Base-by-base conservation (phyloP, 305 asterid species). In the Solanum aculeatissimum region DNA sequence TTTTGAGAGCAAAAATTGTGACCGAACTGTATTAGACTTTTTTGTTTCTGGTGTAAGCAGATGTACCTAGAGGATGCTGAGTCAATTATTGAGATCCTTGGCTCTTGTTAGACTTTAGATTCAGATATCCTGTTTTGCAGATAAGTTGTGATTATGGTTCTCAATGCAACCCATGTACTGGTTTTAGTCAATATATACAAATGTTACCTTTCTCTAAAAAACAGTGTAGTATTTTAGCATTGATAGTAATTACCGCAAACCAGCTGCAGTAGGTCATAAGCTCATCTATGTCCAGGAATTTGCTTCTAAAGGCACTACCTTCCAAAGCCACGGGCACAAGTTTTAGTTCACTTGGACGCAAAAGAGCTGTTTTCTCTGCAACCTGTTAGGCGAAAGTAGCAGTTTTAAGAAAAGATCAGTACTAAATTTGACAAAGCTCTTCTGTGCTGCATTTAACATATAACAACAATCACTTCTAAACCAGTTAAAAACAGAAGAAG, bases 191-290 rank as follows among this genome's bases (percentile, higher is more conserved):
- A 57, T 57, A 21, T 29, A 57, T 57, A 57, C 29, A 57, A 57
- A n/a, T n/a, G 29, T 18, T 57, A 57, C 65, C 65, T 57, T 57
- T 27, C 10, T 9, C 10, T n/a, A 18, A 49, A 14, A 55, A 57
- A 25, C 12, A 78, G 19, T 53, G 49, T 6, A 78, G 82, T 11
- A 78, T 51, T 29, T 32, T 78, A 78, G 66, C 32, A 53, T 51
- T 7, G 51, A 38, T 62, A 85, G 87, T 77, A 86, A 97, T 94
- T 94, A 97, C 98, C 57, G 98, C 98, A 89, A 97, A 92, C 99
- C 98, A 97, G 92, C 98, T 93, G 93, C 98, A 94, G 91, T 97
- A 95, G 92, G 92, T 91, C 98, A 95, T 91, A 88, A 97, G 98
- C 89, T 97, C 99, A 89, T 97, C 98, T 9, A 88, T 85, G 90